Percentiles rank a stretch among this genome's conserved stretches.
phyloP scores from a whole-genome alignment of 1,139 yeast genomes.

The Magnusiomyces clavatus region DNA sequence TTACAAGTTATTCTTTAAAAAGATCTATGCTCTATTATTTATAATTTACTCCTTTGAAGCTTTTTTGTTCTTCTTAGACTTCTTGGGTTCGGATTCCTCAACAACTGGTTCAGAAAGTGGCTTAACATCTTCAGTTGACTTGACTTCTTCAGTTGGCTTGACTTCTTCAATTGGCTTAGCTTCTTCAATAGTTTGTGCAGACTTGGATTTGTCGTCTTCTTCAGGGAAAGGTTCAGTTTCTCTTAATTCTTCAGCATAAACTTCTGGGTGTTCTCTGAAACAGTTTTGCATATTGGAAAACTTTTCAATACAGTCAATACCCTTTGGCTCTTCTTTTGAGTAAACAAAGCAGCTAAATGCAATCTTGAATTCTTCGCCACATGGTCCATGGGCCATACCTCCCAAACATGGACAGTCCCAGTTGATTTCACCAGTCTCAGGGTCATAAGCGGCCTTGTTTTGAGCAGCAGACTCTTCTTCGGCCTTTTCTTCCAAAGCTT shows the following conservation, averaged over 20 bases:
- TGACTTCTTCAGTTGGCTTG: too few species aligned
- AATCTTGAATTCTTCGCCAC: conserved; percentile 95
- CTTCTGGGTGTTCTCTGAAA: conserved; percentile 89
- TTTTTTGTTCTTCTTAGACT: too few species aligned
- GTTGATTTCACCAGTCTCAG: conserved; percentile 97
- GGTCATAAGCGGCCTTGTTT: conserved; percentile 60
- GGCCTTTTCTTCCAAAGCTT: too few species aligned
- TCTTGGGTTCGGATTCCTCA: too few species aligned
- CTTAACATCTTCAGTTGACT: too few species aligned
- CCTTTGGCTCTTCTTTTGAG: conserved; percentile 94
- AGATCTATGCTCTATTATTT: not conserved
- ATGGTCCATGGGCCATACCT: conserved; percentile 98
- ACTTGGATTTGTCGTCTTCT: conserved; percentile 4
- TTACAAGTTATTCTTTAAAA: not conserved
- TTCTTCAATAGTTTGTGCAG: too few species aligned
- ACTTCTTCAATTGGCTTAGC: too few species aligned
- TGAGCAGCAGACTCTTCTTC: not conserved
- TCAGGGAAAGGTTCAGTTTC: conserved; percentile 17
- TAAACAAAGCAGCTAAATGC: conserved; percentile 95
- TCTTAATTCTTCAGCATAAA: conserved; percentile 83
- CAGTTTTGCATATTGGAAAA: conserved; percentile 91
- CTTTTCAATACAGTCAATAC: conserved; percentile 90
- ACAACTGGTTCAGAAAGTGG: too few species aligned
- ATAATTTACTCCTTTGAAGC: too few species aligned
- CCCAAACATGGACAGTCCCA: conserved; percentile 99